Evolutionary conservation across 2,329 filamentous ascomycete species (phyloP), one percentile per base, ranked within the genome.

Genomic region (Fonsecaea monophora): DNA sequence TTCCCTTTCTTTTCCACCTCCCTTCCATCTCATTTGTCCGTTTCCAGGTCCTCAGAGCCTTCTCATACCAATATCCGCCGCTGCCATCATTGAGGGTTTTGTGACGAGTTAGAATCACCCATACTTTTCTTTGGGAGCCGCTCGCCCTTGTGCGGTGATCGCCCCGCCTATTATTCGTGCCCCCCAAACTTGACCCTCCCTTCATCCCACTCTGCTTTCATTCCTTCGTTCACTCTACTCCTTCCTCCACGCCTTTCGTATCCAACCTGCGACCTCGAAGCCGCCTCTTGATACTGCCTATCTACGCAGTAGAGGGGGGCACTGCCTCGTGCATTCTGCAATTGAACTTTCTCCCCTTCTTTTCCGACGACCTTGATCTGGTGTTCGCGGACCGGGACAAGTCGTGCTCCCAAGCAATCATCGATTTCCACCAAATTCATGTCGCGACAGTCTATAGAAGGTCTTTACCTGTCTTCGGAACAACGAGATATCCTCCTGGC

Each of bases 401-500:
- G 30, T 50, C 10, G 18, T 25, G 18, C 8, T 50, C 10, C 21
- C 1, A 25, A 48, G 13, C 2, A 21, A 3, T 34, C 12, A 6
- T 5, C 13, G 9, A 15, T 21, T 45, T 48, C 30, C 40, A 35
- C 53, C 9, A 18, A 32, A 35, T 63, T 61, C 37, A 70, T 70
- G 68, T 66, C 68, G 60, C 65, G 40, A 34, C 59, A 48, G 25
- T 45, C 66, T 37, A 60, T 60, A 38, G 64, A 68, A 54, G 73
- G 80, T 75, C 89, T 92, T 77, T 87, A 89, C 75, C 85, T 93
- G 72, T 92, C 90, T 67, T 88, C 89, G 69, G 87, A 91, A 75
- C 90, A 94, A 78, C 90, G 94, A 82, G 88, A 86, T 74, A 83
- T 94, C 67, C 84, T 94, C 53, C 88, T 91, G 70, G 89, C 90